phyloP scores from a whole-genome alignment of 2,329 filamentous ascomycete genomes.

The Shiraia sp. region DNA sequence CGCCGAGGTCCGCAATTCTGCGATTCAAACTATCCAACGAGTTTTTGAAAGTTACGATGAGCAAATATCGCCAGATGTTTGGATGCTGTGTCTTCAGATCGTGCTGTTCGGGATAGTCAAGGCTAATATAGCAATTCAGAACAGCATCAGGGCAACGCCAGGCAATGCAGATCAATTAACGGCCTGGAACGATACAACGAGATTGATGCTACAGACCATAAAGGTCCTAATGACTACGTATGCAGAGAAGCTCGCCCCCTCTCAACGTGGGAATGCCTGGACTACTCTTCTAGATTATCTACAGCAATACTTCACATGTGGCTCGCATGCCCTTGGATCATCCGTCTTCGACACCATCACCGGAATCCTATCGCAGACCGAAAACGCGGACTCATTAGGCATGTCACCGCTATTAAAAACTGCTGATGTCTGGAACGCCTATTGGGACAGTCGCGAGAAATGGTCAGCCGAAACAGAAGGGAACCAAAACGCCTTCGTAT shows the following conservation, averaged over 20 bases:
- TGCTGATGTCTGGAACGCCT: constrained; percentile 39
- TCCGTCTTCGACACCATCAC: constrained; percentile 49
- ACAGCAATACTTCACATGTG: constrained; percentile 52
- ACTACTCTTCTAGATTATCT: constrained; percentile 72
- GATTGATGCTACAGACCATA: constrained; percentile 42
- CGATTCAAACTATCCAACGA: constrained; percentile 85
- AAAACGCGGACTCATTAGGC: constrained; percentile 24
- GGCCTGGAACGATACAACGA: constrained; percentile 48
- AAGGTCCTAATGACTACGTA: constrained; percentile 71
- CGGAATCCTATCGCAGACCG: constrained; percentile 42
- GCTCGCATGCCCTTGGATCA: constrained; percentile 47
- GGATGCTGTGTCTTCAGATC: constrained; percentile 79
- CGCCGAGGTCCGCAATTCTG: constrained; percentile 79
- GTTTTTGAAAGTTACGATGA: constrained; percentile 93
- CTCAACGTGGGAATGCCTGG: constrained; percentile 75
- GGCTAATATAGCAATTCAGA: constrained; percentile 55
- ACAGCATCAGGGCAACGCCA: constrained; percentile 14
- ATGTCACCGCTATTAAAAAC: constrained; percentile 35
- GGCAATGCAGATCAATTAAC: constrained; percentile 23
- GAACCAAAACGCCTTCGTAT: constrained; percentile 81
- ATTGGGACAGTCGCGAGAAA: constrained; percentile 31
- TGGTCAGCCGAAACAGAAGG: constrained; percentile 29
- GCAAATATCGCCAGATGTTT: constrained; percentile 74
- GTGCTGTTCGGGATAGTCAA: constrained; percentile 79
- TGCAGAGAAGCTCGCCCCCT: constrained; percentile 70